Base-by-base conservation (phyloP, 768 basidiomycete species). In the Boletus subparvulus region DNA sequence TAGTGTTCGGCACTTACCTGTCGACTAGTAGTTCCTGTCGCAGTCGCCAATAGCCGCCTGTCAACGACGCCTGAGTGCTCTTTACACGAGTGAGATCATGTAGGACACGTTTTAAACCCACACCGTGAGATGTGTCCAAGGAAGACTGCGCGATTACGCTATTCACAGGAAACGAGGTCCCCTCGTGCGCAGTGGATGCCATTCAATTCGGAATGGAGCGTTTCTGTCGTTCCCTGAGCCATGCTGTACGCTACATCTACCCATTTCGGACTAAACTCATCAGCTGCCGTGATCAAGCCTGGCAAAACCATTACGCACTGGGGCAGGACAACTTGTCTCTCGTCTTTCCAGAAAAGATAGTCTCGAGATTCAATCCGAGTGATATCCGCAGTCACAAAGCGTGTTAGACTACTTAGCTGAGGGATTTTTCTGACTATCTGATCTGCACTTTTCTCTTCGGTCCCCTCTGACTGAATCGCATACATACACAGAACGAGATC, bases 331-430 rank as follows among this genome's bases (percentile, higher is more conserved):
- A 32, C 28, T 30, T 30, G 28, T 10, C 30, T 32, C 30, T 30
- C 32, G 32, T 11, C 32, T 32, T 32, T 32, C 32, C 32, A 32
- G 32, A 32, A 32, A 32, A 32, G 32, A 32, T 32, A 32, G 9
- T 45, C 41, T 28, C 37, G 19, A 12, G 4, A 48, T 40, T 33
- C 46, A 32, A 37, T 54, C 12, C 26, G 6, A 21, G 32, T 8
- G 41, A 51, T 47, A 48, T 47, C 66, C 66, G 33, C 54, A 62
- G 69, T 69, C 67, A 63, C 61, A 47, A 50, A 58, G 69, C 67
- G 69, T 71, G 67, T 64, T 70, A 70, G 65, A 70, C 30, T 28
- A 28, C 26, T 6, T 6, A 28, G 3, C 6, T 28, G 26, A 28
- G 26, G 26, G 6, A 28, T 3, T 28, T 28, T 28, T 28, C 28